Evolutionary conservation across 2,329 filamentous ascomycete genomes (phyloP).

Genomic region (Chalaropsis thielavioides): DNA sequence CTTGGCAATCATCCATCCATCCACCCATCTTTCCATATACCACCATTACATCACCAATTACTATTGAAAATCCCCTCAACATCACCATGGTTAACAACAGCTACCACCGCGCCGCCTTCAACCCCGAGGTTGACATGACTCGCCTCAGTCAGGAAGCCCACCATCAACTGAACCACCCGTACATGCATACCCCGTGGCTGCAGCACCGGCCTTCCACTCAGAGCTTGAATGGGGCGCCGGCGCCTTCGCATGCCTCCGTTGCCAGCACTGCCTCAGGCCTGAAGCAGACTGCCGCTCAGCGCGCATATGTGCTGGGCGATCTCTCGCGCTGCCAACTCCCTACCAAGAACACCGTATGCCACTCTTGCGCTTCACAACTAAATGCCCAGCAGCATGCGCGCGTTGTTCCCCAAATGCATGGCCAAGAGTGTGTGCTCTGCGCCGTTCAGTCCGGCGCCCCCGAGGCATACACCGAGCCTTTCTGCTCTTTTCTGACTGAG

Average conservation of each 20-base stretch:
- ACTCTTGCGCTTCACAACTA: conserved; percentile 19
- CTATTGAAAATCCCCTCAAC: neutral
- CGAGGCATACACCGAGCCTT: conserved; percentile 64
- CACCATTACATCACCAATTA: neutral
- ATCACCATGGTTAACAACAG: conserved; percentile 8
- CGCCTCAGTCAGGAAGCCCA: neutral
- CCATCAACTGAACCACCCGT: neutral
- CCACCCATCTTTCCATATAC: neutral
- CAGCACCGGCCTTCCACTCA: conserved; percentile 5
- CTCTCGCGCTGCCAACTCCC: conserved; percentile 3
- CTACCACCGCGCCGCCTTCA: neutral
- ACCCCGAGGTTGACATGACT: conserved; percentile 5
- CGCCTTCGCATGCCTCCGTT: neutral
- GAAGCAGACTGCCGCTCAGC: conserved; percentile 6
- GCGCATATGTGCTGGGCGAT: conserved; percentile 17
- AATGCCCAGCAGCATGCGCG: conserved; percentile 17
- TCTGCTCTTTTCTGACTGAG: conserved; percentile 70
- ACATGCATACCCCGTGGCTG: conserved; percentile 1
- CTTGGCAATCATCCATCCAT: neutral
- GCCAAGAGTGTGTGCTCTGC: conserved; percentile 27
- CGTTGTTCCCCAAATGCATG: conserved; percentile 10
- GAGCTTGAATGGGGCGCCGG: conserved; percentile 18
- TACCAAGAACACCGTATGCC: conserved; percentile 17
- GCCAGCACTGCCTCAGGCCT: neutral
- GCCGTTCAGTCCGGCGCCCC: conserved; percentile 31